phyloP scores from a whole-genome alignment of 2,329 filamentous ascomycete genomes.

The Neofusicoccum sp. region DNA sequence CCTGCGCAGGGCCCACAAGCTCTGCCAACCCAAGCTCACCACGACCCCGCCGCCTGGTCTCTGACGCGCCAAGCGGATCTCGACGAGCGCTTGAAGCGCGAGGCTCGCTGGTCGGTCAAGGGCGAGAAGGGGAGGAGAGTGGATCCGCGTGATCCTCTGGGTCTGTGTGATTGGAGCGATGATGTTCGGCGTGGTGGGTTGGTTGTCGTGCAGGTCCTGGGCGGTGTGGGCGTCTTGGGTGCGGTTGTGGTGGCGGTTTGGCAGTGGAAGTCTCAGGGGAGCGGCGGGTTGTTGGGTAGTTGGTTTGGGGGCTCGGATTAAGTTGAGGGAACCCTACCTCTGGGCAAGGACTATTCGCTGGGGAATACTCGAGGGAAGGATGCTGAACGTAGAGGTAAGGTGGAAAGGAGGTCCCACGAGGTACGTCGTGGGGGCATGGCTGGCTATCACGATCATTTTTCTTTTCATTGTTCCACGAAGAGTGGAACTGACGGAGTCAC shows the following conservation, averaged over 20 bases:
- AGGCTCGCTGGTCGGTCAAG: slow-evolving; percentile 28
- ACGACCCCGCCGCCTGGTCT: slow-evolving; percentile 6
- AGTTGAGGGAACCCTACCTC: not conserved
- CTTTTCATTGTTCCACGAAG: not conserved
- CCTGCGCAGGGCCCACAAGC: slow-evolving; percentile 19
- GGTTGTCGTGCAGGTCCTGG: slow-evolving; percentile 71
- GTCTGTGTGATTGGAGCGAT: slow-evolving; percentile 70
- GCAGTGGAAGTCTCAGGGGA: slow-evolving; percentile 14
- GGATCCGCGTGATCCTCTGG: slow-evolving; percentile 74
- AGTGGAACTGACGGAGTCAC: not conserved
- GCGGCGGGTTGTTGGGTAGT: not conserved
- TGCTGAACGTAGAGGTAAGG: not conserved
- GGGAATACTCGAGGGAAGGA: too few relatives aligned
- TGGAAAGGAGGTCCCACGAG: too few relatives aligned
- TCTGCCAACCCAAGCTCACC: slow-evolving; percentile 21
- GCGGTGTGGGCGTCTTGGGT: slow-evolving; percentile 73
- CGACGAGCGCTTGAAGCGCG: slow-evolving; percentile 36
- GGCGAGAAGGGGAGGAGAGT: slow-evolving; percentile 32
- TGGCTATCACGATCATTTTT: not conserved
- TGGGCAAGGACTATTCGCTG: not conserved
- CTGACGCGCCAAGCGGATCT: slow-evolving; percentile 31
- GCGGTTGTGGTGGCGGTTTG: slow-evolving; percentile 62
- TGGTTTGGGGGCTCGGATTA: slow-evolving; percentile 4
- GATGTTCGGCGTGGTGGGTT: slow-evolving; percentile 67
- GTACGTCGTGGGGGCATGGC: too few relatives aligned